Evolutionary conservation across 306 rosid species (phyloP), one percentile per base, ranked within the genome.

Genomic region (Cucumis cinereus): DNA sequence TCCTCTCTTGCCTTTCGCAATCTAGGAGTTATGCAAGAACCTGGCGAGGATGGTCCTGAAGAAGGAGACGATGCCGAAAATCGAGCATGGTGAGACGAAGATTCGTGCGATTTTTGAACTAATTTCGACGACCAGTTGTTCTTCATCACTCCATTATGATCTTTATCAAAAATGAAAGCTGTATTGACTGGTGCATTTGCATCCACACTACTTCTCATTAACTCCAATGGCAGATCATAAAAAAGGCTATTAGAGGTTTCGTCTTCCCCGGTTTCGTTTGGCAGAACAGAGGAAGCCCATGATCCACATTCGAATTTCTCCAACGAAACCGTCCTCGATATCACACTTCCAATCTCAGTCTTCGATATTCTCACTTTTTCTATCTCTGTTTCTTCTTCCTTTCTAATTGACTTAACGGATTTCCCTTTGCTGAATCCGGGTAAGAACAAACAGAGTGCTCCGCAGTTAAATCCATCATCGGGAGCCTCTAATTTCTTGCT

Each of bases 271-370:
- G 17, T 41, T 50, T 88, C 85, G 73, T 71, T 77, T 15, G 74
- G 57, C 55, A 83, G 14, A 55, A 87, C 89, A 7, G 92, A 85
- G 26, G 97, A 87, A 72, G 98, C 92, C 98, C 98, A 94, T 0
- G 97, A 94, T 2, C 96, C 98, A 26, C 98, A 94, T 73, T 94
- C 98, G 76, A 94, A 94, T 38, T 87, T 90, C 77, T 94, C 97
- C 81, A 94, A 17, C 4, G 97, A 94, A 47, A 90, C 93, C 17
- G 90, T 87, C 45, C 96, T 83, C 0, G 96, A 89, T 24, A 90
- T 85, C 62, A 61, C 83, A 56, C 62, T 69, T 43, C 71, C 82
- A 7, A 26, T 78, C 16, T 75, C 66, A 15, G 72, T 64, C 49
- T 15, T 64, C 16, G 72, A 64, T n/a, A 64, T n/a, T 17, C 47